Evolutionary conservation across 805 yeast genomes (phyloP).

Genomic region (Ogataea kodamae): DNA sequence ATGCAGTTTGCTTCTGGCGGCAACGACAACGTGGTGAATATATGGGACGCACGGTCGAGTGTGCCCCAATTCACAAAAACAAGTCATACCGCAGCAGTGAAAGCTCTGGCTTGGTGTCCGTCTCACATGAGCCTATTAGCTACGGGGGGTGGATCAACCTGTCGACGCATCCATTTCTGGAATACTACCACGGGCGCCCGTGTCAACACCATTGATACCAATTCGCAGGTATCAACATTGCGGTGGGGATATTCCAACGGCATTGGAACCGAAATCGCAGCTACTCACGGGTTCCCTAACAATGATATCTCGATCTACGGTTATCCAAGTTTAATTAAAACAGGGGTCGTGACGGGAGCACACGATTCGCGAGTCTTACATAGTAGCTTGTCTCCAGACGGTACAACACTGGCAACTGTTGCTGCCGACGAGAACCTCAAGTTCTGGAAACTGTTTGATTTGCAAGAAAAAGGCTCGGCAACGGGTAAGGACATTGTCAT

Average conservation of each 20-base stretch:
- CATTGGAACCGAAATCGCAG: conserved; percentile 78
- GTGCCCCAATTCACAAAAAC: conserved; percentile 72
- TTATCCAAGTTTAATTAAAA: conserved; percentile 80
- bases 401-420: conserved; percentile 84
- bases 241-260: conserved; percentile 82
- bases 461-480: conserved; percentile 26
- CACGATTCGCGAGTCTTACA: conserved; percentile 86
- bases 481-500: conserved; percentile 46
- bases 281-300: conserved; percentile 91
- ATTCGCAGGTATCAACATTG: conserved; percentile 90
- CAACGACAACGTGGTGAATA: conserved; percentile 86
- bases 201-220: conserved; percentile 82
- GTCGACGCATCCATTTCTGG: conserved; percentile 90
- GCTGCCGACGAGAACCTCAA: conserved; percentile 96
- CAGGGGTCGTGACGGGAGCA: conserved; percentile 81
- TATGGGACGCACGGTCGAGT: conserved; percentile 81
- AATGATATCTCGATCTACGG: conserved; percentile 81
- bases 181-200: conserved; percentile 87
- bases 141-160: conserved; percentile 96
- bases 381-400: conserved; percentile 86
- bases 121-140: conserved; percentile 77
- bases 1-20: conserved; percentile 87
- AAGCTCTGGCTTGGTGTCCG: conserved; percentile 95
- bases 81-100: conserved; percentile 89
- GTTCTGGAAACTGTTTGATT: conserved; percentile 88